phyloP scores from a whole-genome alignment of 2,329 filamentous ascomycete genomes.

The Ploettnerulaceae sp. region DNA sequence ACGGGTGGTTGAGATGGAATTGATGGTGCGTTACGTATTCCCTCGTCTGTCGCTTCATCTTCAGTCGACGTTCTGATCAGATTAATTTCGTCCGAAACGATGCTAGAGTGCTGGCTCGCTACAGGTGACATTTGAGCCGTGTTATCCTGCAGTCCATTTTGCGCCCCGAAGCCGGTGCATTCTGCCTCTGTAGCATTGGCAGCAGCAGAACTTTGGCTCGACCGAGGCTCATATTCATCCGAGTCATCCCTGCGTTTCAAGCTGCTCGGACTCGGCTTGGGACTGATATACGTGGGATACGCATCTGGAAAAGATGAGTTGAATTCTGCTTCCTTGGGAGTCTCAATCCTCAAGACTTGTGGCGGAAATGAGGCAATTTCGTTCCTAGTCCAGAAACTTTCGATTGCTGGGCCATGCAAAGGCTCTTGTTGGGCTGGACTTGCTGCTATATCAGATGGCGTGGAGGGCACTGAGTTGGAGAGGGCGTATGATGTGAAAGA shows the following conservation, averaged over 20 bases:
- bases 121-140: background rate
- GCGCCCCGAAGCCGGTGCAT: background rate
- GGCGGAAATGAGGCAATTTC: conserved; percentile 7
- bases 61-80: too few relatives aligned
- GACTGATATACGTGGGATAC: conserved; percentile 18
- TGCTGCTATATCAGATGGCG: conserved; percentile 19
- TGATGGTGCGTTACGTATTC: too few relatives aligned
- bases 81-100: too few relatives aligned
- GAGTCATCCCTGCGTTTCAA: background rate
- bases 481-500: conserved; percentile 25
- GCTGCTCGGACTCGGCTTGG: conserved; percentile 13
- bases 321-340: conserved; percentile 19
- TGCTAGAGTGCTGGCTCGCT: too few relatives aligned
- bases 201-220: too few relatives aligned
- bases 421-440: conserved; percentile 13
- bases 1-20: too few relatives aligned
- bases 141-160: background rate
- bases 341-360: conserved; percentile 14
- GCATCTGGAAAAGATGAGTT: conserved; percentile 21
- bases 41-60: background rate
- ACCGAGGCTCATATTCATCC: too few relatives aligned
- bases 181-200: too few relatives aligned
- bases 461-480: conserved; percentile 22
- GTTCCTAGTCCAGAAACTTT: conserved; percentile 11
- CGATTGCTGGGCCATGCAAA: conserved; percentile 13